Conservation (phyloP, 768 basidiomycete species). For the Mrakia frigida region DNA sequence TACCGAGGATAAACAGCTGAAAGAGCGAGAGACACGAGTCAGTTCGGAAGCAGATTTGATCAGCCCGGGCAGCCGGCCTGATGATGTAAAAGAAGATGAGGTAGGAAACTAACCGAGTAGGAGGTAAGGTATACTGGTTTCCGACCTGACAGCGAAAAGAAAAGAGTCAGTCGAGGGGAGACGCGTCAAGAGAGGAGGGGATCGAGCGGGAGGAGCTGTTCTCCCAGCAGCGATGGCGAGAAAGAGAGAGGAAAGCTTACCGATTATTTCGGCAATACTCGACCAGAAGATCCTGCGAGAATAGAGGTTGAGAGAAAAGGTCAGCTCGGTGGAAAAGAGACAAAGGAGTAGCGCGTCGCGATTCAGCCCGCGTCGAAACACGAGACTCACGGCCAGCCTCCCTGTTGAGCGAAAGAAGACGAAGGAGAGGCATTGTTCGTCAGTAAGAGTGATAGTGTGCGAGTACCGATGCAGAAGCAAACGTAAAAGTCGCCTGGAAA, state of each 20-base stretch:
- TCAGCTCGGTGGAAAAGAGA: neutral
- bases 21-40: neutral
- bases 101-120: slow-evolving; percentile 38
- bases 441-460: no score
- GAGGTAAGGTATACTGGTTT: slow-evolving; percentile 40
- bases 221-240: no score
- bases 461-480: no score
- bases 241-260: no score
- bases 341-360: no score
- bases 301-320: slow-evolving; percentile 9
- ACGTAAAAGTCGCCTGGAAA: no score
- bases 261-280: slow-evolving; percentile 37
- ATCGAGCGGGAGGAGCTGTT: no score
- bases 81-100: no score
- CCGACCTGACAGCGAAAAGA: neutral
- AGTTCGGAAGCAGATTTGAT: no score
- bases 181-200: neutral
- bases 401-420: neutral
- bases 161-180: no score
- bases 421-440: no score
- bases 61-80: no score
- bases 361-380: neutral
- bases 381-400: slow-evolving; percentile 35
- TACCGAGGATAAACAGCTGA: slow-evolving; percentile 42
- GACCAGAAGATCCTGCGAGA: slow-evolving; percentile 41